Evolutionary conservation across 2,329 filamentous ascomycete species (phyloP), one percentile per base, ranked within the genome.

Genomic region (Pseudogymnoascus sp.): DNA sequence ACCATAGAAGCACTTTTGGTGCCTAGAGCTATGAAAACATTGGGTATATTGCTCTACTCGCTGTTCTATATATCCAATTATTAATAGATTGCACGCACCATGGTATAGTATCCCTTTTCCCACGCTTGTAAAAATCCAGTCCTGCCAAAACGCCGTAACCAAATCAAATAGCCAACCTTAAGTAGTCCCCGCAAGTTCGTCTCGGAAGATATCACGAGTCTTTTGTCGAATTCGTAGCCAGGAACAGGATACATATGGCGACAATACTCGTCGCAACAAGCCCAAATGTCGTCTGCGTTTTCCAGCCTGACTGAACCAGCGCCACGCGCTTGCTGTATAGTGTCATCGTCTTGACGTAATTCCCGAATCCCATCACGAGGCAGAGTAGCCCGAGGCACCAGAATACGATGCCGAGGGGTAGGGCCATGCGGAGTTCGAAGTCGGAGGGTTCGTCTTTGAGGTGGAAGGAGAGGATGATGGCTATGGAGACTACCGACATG

Each of bases 401-500:
- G 75, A 99, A 99, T 22, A 96, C 76, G 50, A 91, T 80, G 0
- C 94, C 94, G 1, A 99, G 82, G 0, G 94, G 94, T 63, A 88
- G 80, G 0, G 94, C 88, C 74, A 97, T 86, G 43, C 82, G 83
- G 63, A 84, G 78, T 76, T 99, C 94, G 12, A 90, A 73, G 0
- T 77, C 70, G 0, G 85, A 83, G 0, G 94, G 90, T 68, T 86
- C 75, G 15, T 79, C 78, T 70, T 91, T 92, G 58, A 99, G 81
- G 71, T 99, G 93, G 73, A 99, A 99, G 12, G 90, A 96, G 58
- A 97, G 80, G 8, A 96, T 86, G 66, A 99, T 96, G 58, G 94
- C 93, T 33, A 96, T 83, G 28, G 90, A 85, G 7, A 97, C 91
- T 59, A 99, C 80, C 65, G 91, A 86, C 82, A 97, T 92, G 76